Conservation (phyloP, 2,329 filamentous ascomycete genomes). For the Nemania serpens region DNA sequence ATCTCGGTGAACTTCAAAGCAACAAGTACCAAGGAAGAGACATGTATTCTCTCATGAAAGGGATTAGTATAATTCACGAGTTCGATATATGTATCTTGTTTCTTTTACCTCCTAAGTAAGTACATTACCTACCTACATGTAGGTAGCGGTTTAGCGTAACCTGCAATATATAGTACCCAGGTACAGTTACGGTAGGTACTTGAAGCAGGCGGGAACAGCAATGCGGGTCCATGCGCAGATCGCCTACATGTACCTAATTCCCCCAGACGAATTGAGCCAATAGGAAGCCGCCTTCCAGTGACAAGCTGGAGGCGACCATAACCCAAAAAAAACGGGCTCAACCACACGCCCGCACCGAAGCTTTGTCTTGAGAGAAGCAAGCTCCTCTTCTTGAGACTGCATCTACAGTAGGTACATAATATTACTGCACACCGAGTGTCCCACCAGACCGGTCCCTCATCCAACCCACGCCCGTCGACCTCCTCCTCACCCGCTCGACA, state of each 20-base stretch:
- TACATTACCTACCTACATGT: too few species aligned
- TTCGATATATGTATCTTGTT: too few species aligned
- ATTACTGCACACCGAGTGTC: neutral
- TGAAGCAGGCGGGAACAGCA: neutral
- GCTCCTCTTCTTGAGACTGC: constrained; percentile 16
- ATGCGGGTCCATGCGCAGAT: constrained; percentile 5
- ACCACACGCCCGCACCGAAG: constrained; percentile 2
- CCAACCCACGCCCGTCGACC: neutral
- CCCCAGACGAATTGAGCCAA: constrained; percentile 24
- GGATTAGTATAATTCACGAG: too few species aligned
- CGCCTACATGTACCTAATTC: neutral
- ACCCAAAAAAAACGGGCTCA: constrained; percentile 26
- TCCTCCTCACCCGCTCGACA: constrained; percentile 13
- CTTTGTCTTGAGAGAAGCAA: constrained; percentile 2
- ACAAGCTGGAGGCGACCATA: constrained; percentile 5
- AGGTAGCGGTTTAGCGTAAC: too few species aligned
- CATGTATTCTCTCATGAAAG: too few species aligned
- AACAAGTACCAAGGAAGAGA: too few species aligned
- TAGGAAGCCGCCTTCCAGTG: constrained; percentile 9
- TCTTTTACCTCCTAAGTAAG: too few species aligned
- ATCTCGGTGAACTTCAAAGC: too few species aligned
- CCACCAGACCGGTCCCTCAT: constrained; percentile 4
- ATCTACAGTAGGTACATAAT: neutral
- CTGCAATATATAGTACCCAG: too few species aligned
- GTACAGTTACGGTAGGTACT: too few species aligned